Evolutionary conservation across 768 basidiomycete genomes (phyloP).

Genomic region (Suillus spraguei): DNA sequence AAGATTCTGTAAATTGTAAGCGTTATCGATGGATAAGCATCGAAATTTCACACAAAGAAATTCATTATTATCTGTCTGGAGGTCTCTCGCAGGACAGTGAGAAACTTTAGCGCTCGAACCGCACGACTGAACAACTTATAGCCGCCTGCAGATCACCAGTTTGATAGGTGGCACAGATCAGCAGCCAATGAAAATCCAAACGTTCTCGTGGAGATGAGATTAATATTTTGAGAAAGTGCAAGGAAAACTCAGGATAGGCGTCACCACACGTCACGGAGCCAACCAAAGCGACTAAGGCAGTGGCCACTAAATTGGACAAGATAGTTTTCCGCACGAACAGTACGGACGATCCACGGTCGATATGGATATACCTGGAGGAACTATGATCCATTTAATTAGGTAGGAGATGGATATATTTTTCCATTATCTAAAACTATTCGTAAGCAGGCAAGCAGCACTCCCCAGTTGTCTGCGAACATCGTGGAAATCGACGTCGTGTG

Average conservation of each 20-base stretch:
- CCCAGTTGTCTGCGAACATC: conserved; percentile 88
- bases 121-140: neutral
- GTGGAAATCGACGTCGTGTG: conserved; percentile 97
- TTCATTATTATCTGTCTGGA: neutral
- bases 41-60: conserved; percentile 2
- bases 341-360: conserved; percentile 12
- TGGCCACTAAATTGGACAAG: conserved; percentile 1
- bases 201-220: conserved; percentile 7
- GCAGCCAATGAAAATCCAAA: conserved; percentile 10
- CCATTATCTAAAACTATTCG: conserved; percentile 30
- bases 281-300: neutral
- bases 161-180: neutral
- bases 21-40: conserved; percentile 2
- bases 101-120: neutral
- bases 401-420: conserved; percentile 10
- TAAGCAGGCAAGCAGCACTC: conserved; percentile 69
- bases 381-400: conserved; percentile 10
- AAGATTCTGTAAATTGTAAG: neutral
- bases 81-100: conserved; percentile 6
- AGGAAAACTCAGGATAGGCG: neutral
- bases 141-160: neutral
- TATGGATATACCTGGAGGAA: conserved; percentile 11
- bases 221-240: conserved; percentile 4
- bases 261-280: conserved; percentile 5
- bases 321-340: conserved; percentile 11